These are phyloP conservation scores for Boletus patriciae DNA, from an alignment of 768 basidiomycete genomes.

Conservation along the genomic window DNA sequence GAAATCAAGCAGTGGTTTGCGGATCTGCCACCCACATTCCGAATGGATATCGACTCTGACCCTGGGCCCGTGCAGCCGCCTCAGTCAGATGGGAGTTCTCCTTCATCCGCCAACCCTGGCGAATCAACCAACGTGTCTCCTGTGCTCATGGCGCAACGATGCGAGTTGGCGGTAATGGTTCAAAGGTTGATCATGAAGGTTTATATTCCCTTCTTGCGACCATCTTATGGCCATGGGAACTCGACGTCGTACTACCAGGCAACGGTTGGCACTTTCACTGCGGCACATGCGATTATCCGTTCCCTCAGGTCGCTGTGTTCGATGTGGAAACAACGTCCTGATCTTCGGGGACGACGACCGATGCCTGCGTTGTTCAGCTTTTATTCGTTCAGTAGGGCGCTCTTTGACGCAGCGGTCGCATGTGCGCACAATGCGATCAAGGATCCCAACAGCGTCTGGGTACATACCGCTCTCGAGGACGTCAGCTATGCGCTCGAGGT, in stretches of 20 bases:
- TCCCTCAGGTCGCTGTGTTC: conserved; percentile 46
- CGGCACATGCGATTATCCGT: conserved; percentile 63
- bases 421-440: conserved; percentile 63
- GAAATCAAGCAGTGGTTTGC: conserved; percentile 56
- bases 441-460: conserved; percentile 49
- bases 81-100: conserved; percentile 7
- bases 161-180: conserved; percentile 60
- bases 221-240: conserved; percentile 27
- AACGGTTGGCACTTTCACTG: conserved; percentile 56
- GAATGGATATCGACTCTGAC: conserved; percentile 41
- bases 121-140: conserved; percentile 31
- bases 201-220: conserved; percentile 65
- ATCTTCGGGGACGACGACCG: conserved; percentile 33
- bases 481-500: conserved; percentile 46
- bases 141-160: conserved; percentile 49
- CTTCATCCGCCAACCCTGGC: conserved; percentile 10
- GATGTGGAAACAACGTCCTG: conserved; percentile 39
- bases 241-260: conserved; percentile 48
- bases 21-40: conserved; percentile 51
- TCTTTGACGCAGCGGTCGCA: conserved; percentile 67
- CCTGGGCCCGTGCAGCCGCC: conserved; percentile 15
- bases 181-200: conserved; percentile 61
- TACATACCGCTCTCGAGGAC: conserved; percentile 48
- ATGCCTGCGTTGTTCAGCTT: conserved; percentile 52
- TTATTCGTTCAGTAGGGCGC: conserved; percentile 57